Evolutionary conservation across 2,329 filamentous ascomycete genomes (phyloP), one percentile per base, ranked within the genome.

Genomic region (Penicillium psychrosexuale): DNA sequence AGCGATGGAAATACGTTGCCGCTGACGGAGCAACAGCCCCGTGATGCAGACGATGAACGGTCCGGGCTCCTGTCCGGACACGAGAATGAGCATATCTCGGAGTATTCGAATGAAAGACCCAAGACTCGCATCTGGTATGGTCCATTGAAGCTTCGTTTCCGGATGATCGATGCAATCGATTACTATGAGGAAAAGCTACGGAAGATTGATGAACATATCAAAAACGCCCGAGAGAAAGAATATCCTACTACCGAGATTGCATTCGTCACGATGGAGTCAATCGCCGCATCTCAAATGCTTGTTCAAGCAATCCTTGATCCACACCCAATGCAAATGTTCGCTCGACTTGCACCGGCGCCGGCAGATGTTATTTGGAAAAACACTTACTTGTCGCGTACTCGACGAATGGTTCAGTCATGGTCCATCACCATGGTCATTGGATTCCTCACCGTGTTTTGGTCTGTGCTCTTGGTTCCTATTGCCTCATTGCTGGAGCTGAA

Each of bases 201-300:
- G 27, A 81, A 82, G 15, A 73, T 95, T 2, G 93, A 99, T 62
- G 88, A 90, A 46, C 82, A 86, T 61, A 90, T 99, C 47, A 73
- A 75, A 8, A 74, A 75, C 8, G 84, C 91, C 11, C 84, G 94
- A 28, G 84, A 85, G 66, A 89, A 90, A 70, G 82, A 88, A 3
- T 97, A 91, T 65, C 77, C 82, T 6, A 81, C 94, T 0, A 92
- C 87, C 0, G 88, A 93, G 46, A 82, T 95, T 57, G 95, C 95
- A 1, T 97, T 99, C 72, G 90, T 99, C 37, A 97, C 94, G 0
- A 95, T 99, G 91, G 90, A 97, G 75, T 94, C 91, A 3, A 94
- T 96, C 47, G 90, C 92, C 13, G 88, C 92, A 19, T 85, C 83
- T 60, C 94, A 99, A 76, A 96, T 97, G 91, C 90, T 92, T 24